Evolutionary conservation across 306 rosid genomes (phyloP).

Genomic region (Cajanus cajan): DNA sequence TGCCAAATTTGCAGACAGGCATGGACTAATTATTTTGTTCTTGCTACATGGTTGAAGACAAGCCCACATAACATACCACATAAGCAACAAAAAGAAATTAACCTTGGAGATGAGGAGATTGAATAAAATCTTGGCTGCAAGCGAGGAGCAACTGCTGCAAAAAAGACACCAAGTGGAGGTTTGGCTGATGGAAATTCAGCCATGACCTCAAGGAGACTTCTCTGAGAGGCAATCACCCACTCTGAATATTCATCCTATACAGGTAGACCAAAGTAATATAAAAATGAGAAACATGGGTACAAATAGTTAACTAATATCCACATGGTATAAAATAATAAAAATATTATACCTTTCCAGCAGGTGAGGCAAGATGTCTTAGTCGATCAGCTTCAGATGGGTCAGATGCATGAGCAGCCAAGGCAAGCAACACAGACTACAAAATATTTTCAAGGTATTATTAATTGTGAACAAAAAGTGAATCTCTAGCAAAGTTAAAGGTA

Average conservation of each 20-base stretch:
- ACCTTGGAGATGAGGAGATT: slow-evolving; percentile 95
- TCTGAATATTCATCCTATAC: slow-evolving; percentile 90
- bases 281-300: slow-evolving; percentile 27
- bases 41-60: no score
- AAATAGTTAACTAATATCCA: background rate
- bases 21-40: no score
- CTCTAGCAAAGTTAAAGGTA: no score
- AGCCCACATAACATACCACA: background rate
- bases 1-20: background rate
- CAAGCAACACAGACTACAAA: slow-evolving; percentile 76
- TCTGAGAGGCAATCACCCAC: slow-evolving; percentile 80
- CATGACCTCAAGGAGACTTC: slow-evolving; percentile 97
- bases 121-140: slow-evolving; percentile 95
- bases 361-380: slow-evolving; percentile 87
- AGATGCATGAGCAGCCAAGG: slow-evolving; percentile 88
- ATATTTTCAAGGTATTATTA: slow-evolving; percentile 10
- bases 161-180: slow-evolving; percentile 91
- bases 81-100: slow-evolving; percentile 2
- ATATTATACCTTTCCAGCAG: slow-evolving; percentile 82
- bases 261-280: slow-evolving; percentile 27
- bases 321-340: slow-evolving; percentile 1
- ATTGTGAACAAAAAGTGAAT: slow-evolving; percentile 6
- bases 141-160: slow-evolving; percentile 91
- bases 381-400: slow-evolving; percentile 88
- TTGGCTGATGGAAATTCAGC: slow-evolving; percentile 85